Evolutionary conservation across 2,329 filamentous ascomycete genomes (phyloP).

Genomic region (Fusarium torulosum): DNA sequence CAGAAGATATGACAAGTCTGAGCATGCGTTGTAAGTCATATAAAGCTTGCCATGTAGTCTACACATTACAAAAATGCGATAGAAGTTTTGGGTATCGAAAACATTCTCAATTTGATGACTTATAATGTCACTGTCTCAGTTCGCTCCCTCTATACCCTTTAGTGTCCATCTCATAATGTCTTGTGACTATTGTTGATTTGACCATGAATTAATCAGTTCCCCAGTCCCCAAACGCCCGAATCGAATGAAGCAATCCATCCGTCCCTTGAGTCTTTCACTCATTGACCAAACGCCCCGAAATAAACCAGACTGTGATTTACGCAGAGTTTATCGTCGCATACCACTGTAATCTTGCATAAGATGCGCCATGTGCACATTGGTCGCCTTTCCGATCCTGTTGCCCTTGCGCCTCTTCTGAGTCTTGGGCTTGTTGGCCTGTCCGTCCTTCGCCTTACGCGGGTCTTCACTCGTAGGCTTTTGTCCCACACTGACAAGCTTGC

Average conservation of each 20-base stretch:
- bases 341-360: slow-evolving; percentile 80
- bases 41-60: neutral
- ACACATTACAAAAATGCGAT: neutral
- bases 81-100: slow-evolving; percentile 8
- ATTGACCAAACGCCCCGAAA: slow-evolving; percentile 31
- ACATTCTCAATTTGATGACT: slow-evolving; percentile 23
- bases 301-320: slow-evolving; percentile 10
- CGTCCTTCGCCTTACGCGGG: slow-evolving; percentile 63
- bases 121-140: slow-evolving; percentile 27
- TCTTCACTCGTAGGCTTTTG: slow-evolving; percentile 89
- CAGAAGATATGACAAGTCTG: neutral
- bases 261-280: slow-evolving; percentile 10
- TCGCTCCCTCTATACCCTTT: slow-evolving; percentile 23
- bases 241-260: slow-evolving; percentile 2
- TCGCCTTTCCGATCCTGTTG: slow-evolving; percentile 81
- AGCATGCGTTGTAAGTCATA: neutral
- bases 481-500: slow-evolving; percentile 80
- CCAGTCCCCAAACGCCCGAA: slow-evolving; percentile 27
- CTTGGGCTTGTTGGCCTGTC: slow-evolving; percentile 69
- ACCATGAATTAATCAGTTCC: slow-evolving; percentile 16
- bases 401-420: slow-evolving; percentile 77
- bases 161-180: slow-evolving; percentile 13
- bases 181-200: slow-evolving; percentile 24
- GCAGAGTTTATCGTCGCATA: slow-evolving; percentile 55
- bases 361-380: slow-evolving; percentile 87